Evolutionary conservation across 495 filamentous ascomycete species (phyloP).

Genomic region (Corynascus novoguineensis): DNA sequence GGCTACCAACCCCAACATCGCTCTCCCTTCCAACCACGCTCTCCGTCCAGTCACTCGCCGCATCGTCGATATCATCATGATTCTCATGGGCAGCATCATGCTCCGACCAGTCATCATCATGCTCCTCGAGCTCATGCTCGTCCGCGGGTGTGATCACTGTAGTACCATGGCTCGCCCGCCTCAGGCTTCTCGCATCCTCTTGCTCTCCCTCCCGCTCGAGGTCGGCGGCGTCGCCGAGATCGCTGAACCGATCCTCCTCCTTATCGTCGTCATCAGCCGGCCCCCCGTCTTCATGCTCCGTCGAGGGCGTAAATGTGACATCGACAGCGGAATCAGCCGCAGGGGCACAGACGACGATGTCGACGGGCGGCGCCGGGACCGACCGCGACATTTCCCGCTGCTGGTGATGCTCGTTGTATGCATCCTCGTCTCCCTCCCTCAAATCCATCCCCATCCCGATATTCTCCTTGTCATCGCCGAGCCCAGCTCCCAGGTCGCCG

Average conservation of each 20-base stretch:
- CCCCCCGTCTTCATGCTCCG: constrained; percentile 3
- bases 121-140: constrained; percentile 51
- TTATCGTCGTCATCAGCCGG: not conserved
- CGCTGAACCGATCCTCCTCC: constrained; percentile 5
- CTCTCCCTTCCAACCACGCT: constrained; percentile 26
- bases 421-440: constrained; percentile 45
- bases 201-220: not conserved
- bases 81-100: constrained; percentile 12
- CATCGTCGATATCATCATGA: constrained; percentile 24
- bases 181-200: constrained; percentile 9
- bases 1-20: constrained; percentile 2
- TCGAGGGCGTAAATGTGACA: not conserved
- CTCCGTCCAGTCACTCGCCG: constrained; percentile 38
- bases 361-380: constrained; percentile 19
- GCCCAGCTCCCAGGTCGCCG: constrained; percentile 35
- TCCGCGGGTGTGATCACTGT: constrained; percentile 56
- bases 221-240: not conserved
- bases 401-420: constrained; percentile 10
- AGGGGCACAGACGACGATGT: constrained; percentile 13
- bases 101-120: constrained; percentile 24
- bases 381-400: constrained; percentile 1
- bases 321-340: not conserved
- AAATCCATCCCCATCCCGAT: constrained; percentile 43
- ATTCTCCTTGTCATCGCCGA: constrained; percentile 33
- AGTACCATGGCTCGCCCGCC: constrained; percentile 23